Base-by-base conservation (phyloP, 192 early-diverging fungal species). In the Gryganskiella cystojenkinii region DNA sequence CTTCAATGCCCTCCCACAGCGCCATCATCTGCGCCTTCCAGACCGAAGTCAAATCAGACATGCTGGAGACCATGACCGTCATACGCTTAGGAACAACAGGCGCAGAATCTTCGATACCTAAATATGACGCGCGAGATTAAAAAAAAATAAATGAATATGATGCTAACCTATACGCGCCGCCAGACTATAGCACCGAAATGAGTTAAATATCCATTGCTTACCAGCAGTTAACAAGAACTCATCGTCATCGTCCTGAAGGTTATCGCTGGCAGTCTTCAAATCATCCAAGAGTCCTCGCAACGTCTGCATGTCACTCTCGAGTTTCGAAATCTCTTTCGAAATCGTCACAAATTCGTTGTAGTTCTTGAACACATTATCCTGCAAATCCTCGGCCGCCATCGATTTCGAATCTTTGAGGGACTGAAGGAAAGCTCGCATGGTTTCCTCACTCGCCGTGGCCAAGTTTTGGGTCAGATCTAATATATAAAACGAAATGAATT, bases 281-380 rank as follows among this genome's bases (percentile, higher is more conserved):
- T 95, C 91, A 58, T 88, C 83, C 33, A 95, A 69, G 44, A 93
- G 71, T 35, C 85, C 86, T 15, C 92, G 86, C 25, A 95, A 66
- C 0, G 81, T 66, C 31, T 94, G 79, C 82, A 95, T 90, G 70
- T 95, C 93, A 43, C 88, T 86, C 80, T 94, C 92, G 53, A 94
- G 81, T 55, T 87, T 87, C 40, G 84, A 84, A 42, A 95, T 94
- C 59, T 95, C 94, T 55, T 95, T 94, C 34, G 92, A 93, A 50
- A 95, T 95, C 34, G 84, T 85, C 17, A 95, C 92, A 73, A 95
- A 95, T 63, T 95, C 92, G 45, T 79, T 87, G 68, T 95, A 95
- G 73, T 95, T 95, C 53, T 84, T 84, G 80, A 90, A 93, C 11
- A 95, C 93, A 68, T 94, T 94, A n/a, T 88, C 82, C 52, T 95